Evolutionary conservation across 352 stramenopile genomes (phyloP).

Genomic region (Plasmopara muralis): DNA sequence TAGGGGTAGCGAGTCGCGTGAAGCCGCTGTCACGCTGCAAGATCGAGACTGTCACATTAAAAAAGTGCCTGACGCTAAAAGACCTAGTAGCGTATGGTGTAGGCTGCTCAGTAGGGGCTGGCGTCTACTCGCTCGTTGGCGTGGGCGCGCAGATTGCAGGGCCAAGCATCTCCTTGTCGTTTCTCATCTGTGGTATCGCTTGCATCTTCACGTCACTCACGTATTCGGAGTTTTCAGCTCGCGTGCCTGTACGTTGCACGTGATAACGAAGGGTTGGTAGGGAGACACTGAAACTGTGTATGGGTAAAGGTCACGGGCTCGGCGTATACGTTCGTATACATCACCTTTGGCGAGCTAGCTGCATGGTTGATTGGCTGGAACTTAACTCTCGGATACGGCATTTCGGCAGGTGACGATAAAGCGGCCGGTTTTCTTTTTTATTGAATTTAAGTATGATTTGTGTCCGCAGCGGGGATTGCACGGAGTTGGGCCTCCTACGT

Average conservation of each 20-base stretch:
- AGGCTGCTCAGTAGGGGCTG: constrained; percentile 86
- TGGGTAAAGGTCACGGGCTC: constrained; percentile 71
- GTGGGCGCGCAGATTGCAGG: constrained; percentile 81
- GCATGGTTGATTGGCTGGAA: constrained; percentile 92
- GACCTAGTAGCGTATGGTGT: constrained; percentile 87
- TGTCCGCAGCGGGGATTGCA: constrained; percentile 69
- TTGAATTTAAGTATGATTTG: constrained; percentile 1
- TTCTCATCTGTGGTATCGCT: constrained; percentile 79
- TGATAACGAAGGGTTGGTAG: not conserved
- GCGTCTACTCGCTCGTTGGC: constrained; percentile 89
- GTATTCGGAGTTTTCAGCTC: constrained; percentile 87
- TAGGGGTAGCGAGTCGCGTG: constrained; percentile 48
- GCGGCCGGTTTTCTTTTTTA: not conserved
- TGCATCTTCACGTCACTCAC: constrained; percentile 90
- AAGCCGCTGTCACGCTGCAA: constrained; percentile 64
- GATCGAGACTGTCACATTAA: constrained; percentile 32
- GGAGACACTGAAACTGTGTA: constrained; percentile 7
- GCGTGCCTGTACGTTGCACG: constrained; percentile 52
- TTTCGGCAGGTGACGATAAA: constrained; percentile 58
- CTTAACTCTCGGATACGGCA: constrained; percentile 89
- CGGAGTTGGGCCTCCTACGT: constrained; percentile 88
- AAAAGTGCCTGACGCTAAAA: constrained; percentile 62
- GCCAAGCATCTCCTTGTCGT: constrained; percentile 86
- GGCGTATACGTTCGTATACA: constrained; percentile 88
- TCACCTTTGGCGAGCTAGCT: constrained; percentile 80